Base-by-base conservation (phyloP, 352 stramenopile genomes). In the Thalassiosira ordinaria region DNA sequence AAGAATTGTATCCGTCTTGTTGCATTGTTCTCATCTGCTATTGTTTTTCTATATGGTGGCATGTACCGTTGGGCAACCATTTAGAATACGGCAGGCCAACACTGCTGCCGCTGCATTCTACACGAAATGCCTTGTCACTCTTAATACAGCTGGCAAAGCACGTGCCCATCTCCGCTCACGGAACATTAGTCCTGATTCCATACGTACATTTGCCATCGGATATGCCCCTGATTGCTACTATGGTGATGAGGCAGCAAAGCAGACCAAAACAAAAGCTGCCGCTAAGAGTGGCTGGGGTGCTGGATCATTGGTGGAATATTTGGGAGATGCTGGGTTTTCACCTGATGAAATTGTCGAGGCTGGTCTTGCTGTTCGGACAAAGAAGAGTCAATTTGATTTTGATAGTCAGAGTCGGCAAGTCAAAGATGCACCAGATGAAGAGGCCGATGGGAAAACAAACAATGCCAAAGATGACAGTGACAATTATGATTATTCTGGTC, bases 211-310 rank as follows among this genome's bases (percentile, higher is more conserved):
- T 82, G 70, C 77, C 9, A 69, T 93, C n/a, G 89, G 89, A 18
- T 93, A 87, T 88, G 86, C 89, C 29, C 86, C 86, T 22, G 87
- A 93, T 80, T 75, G 63, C 18, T 93, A 93, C 65, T 91, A 84
- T 78, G 73, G 78, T 20, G 53, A 70, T 29, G 66, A 66, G 33
- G n/a, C n/a, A n/a, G 51, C 22, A 41, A 67, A 33, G 37, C 61
- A 20, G 13, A 18, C 9, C 11, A 18, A 35, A 24, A 63, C 22
- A 37, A 72, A 57, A 51, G 0, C 16, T 44, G 22, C 20, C 75
- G 37, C n/a, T n/a, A n/a, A n/a, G n/a, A n/a, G n/a, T 29, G 52
- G 11, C 11, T 84, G 87, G 85, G 89, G 86, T 35, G 63, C 86
- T 47, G 79, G 70, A 29, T 91, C 84, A 59, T 65, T 93, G 37